These are phyloP conservation scores for Rhodotorula sp. DNA, from an alignment of 1,284 basidiomycete species.

Conservation along the genomic window DNA sequence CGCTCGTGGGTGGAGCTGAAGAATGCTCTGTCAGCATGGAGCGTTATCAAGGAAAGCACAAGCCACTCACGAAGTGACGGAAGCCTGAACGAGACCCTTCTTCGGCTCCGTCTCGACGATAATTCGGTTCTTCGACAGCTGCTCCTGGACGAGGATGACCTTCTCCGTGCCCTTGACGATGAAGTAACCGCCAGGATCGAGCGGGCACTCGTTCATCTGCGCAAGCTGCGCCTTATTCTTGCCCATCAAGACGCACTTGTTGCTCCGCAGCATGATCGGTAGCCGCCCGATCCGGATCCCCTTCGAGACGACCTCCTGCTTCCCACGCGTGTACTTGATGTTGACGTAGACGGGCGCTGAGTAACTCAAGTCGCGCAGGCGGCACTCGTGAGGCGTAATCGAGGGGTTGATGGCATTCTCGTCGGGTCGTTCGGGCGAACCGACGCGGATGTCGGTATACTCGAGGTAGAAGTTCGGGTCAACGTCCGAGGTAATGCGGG, in stretches of 20 bases:
- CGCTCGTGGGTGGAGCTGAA: conserved; percentile 90
- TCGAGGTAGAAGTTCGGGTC: conserved; percentile 97
- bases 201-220: conserved; percentile 90
- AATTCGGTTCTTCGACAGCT: conserved; percentile 98
- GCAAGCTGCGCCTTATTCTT: conserved; percentile 78
- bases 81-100: conserved; percentile 91
- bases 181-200: conserved; percentile 99
- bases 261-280: conserved; percentile 96
- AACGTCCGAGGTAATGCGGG: conserved; percentile 90
- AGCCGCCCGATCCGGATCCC: conserved; percentile 88
- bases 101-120: conserved; percentile 92
- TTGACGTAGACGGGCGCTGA: conserved; percentile 91
- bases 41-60: neutral
- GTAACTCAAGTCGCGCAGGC: conserved; percentile 93
- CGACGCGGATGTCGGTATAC: conserved; percentile 92
- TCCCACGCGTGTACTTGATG: conserved; percentile 92
- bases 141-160: conserved; percentile 98
- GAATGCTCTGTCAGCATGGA: neutral
- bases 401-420: conserved; percentile 72
- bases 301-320: conserved; percentile 75
- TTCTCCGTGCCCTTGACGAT: conserved; percentile 99
- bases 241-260: conserved; percentile 84
- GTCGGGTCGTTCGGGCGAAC: conserved; percentile 85
- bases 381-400: conserved; percentile 96
- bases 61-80: conserved; percentile 83